Base-by-base conservation (phyloP, 2,329 filamentous ascomycete species). In the Apiospora koreana region DNA sequence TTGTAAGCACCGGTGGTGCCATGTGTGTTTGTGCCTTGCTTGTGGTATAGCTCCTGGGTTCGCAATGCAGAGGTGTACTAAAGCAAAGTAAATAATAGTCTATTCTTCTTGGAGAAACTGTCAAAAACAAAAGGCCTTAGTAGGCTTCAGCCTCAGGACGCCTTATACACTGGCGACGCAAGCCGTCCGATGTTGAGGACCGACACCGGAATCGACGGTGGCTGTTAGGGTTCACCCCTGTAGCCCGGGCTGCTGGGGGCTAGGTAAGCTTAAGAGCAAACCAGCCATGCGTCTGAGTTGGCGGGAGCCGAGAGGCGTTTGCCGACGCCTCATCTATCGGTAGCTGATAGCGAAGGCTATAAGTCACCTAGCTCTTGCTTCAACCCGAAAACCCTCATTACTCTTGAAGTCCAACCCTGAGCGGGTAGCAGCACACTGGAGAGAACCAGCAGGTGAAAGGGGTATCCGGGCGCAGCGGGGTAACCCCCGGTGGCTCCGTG, bases 161-260 rank as follows among this genome's bases (percentile, higher is more conserved):
- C 54, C 54, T 62, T 62, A 38, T 38, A 62, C 54, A 62, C 9
- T 62, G 54, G 54, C 54, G 54, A 62, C 54, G 31, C 54, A 62
- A 38, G 28, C 54, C 54, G 54, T 38, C 9, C 54, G 54, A 23
- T 18, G 54, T 62, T 62, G 54, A 62, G 31, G 31, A 38, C 31
- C 21, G 9, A 35, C 31, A 62, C 6, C 54, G 31, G 54, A 58
- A 35, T 31, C 50, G 28, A 31, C 50, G 50, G 28, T n/a, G 28
- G 31, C 9, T 38, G 8, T 38, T 62, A 38, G 54, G 54, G 54
- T 38, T 23, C 28, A 35, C 21, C 54, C 54, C 31, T 62, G 54
- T 62, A 58, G 21, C 16, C 25, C 50, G 50, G 50, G 25, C 28
- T 58, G 25, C 28, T 58, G 31, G 28, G 28, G 16, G 50, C 50